phyloP scores from a whole-genome alignment of 2,329 filamentous ascomycete genomes.

The Beauveria sp. region DNA sequence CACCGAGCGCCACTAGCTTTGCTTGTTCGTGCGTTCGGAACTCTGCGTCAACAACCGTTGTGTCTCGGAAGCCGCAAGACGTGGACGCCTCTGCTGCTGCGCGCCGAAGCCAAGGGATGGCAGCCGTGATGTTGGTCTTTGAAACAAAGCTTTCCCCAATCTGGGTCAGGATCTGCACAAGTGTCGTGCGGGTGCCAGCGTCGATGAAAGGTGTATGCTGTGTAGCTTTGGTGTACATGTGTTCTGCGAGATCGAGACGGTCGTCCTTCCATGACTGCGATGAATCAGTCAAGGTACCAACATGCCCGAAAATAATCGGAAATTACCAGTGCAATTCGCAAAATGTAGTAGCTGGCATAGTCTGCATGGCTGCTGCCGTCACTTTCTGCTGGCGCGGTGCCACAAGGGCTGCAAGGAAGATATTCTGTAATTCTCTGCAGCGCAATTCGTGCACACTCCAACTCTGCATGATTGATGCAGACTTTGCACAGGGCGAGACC shows the following conservation, averaged over 20 bases:
- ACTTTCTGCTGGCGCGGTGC: background rate
- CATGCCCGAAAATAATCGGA: background rate
- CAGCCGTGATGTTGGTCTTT: background rate
- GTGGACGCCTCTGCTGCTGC: background rate
- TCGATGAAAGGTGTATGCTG: background rate
- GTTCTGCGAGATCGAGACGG: constrained; percentile 67
- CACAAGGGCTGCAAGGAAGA: constrained; percentile 18
- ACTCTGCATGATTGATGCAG: constrained; percentile 41
- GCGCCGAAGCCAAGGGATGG: background rate
- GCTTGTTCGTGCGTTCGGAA: background rate
- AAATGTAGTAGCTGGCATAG: background rate
- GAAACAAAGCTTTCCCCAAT: background rate
- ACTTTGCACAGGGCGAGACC: constrained; percentile 57
- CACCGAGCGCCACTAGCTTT: background rate
- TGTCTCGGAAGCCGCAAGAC: background rate
- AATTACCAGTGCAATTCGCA: constrained; percentile 60
- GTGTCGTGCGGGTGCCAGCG: background rate
- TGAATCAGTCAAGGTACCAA: background rate
- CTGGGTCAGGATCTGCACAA: background rate
- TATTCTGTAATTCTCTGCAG: constrained; percentile 59
- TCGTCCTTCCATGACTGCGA: constrained; percentile 65
- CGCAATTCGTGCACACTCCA: constrained; percentile 50
- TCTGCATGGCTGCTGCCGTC: background rate
- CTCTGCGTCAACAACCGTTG: background rate
- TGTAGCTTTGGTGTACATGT: constrained; percentile 60